Base-by-base conservation (phyloP, 306 rosid genomes). In the Amphicarpaea edgeworthii region DNA sequence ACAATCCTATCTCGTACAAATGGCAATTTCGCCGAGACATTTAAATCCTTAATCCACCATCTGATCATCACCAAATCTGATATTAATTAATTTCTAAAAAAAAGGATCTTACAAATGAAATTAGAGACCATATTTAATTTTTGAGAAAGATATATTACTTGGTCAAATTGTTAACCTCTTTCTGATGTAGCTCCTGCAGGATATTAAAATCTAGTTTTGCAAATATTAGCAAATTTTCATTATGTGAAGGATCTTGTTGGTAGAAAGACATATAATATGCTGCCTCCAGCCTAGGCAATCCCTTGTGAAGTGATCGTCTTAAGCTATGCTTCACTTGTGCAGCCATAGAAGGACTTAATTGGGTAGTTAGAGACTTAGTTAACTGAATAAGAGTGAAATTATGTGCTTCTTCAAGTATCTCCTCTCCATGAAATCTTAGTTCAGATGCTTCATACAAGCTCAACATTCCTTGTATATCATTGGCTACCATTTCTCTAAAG, bases 401-500 rank as follows among this genome's bases (percentile, higher is more conserved):
- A 2, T 65, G 12, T 6, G 90, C 86, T 70, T 88, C 80, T 5
- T 86, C 88, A 3, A 88, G 77, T 7, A 86, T 60, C 3, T 73
- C 68, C 47, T 88, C 90, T 64, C 89, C 85, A 7, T 75, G 85
- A 8, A 64, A n/a, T 16, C 82, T 81, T 0, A 83, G 43, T 41
- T 84, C 53, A 5, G 88, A 1, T 3, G 88, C 88, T 80, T 88
- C 88, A 20, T 86, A 86, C 28, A 88, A 67, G 64, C 77, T 84
- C 37, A 86, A 28, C 54, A 88, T 60, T 70, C 86, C 87, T 7
- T 72, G 46, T 11, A 51, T 42, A 58, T 79, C 81, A 0, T 0
- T n/a, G 0, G 30, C 49, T 19, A 63, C 0, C 0, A 10, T 6
- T 55, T 30, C 45, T 1, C 1, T 47, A 8, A 68, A 65, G 3